phyloP scores from a whole-genome alignment of 1,284 basidiomycete species.

The Microstroma glucosiphilum region DNA sequence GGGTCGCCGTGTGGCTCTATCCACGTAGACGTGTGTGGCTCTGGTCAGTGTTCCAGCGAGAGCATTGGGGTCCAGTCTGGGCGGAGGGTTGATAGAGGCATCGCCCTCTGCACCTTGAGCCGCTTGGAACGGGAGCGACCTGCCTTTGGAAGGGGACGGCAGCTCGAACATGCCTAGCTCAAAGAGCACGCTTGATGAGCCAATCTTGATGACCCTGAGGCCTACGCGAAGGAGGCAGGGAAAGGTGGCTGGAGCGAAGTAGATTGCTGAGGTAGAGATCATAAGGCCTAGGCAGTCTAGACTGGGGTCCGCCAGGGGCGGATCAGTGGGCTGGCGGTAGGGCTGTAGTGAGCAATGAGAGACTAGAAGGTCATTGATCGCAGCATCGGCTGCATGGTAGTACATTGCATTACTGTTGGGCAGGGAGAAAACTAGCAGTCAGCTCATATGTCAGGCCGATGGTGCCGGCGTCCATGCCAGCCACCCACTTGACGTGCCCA shows the following conservation, averaged over 20 bases:
- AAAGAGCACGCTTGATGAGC: not conserved
- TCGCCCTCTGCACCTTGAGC: not conserved
- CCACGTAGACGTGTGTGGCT: constrained; percentile 5
- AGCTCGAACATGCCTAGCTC: constrained; percentile 6
- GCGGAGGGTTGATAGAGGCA: not conserved
- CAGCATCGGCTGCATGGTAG: constrained; percentile 6
- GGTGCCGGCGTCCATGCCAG: not conserved
- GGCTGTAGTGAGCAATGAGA: not conserved
- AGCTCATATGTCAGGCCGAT: not conserved
- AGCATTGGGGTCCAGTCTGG: not conserved
- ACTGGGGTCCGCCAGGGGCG: not conserved
- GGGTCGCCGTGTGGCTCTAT: not conserved
- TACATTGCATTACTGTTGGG: not conserved
- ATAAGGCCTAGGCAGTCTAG: not conserved
- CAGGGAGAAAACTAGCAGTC: not conserved
- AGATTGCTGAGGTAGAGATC: constrained; percentile 3
- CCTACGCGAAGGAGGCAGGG: constrained; percentile 6
- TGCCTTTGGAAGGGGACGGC: not conserved
- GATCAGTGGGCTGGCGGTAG: not conserved
- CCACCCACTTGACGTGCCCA: not conserved
- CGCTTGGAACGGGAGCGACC: not conserved
- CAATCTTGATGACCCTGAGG: not conserved
- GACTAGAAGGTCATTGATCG: not conserved
- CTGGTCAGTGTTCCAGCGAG: not conserved
- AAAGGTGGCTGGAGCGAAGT: not conserved